Evolutionary conservation across 2,329 filamentous ascomycete genomes (phyloP).

Genomic region (Sphaerulina vaccinii): DNA sequence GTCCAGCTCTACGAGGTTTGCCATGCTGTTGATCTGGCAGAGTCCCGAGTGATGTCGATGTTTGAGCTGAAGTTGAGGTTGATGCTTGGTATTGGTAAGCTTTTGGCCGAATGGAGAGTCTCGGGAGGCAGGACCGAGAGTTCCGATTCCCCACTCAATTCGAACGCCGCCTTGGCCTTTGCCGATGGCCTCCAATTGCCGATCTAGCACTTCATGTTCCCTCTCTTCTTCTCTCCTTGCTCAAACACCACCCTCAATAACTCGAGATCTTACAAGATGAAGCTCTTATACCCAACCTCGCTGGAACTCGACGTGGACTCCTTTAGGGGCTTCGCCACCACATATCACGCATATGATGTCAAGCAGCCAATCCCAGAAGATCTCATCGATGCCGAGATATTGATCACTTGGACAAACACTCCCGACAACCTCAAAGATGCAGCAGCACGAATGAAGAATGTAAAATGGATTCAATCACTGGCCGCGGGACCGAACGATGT

Average conservation of each 20-base stretch:
- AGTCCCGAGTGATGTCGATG: neutral
- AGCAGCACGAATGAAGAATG: conserved; percentile 53
- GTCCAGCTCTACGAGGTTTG: conserved; percentile 29
- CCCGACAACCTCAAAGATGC: conserved; percentile 60
- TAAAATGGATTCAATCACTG: conserved; percentile 66
- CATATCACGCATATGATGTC: conserved; percentile 61
- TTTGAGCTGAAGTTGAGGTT: too few relatives aligned
- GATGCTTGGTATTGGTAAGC: too few relatives aligned
- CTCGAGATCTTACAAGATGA: conserved; percentile 45
- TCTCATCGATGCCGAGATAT: conserved; percentile 58
- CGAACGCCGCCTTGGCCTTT: too few relatives aligned
- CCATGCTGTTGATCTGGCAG: neutral
- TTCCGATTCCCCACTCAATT: too few relatives aligned
- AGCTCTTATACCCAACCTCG: conserved; percentile 66
- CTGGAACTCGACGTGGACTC: conserved; percentile 55
- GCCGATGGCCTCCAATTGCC: too few relatives aligned
- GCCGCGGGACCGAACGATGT: conserved; percentile 67
- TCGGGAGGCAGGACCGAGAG: too few relatives aligned
- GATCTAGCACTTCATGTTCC: too few relatives aligned
- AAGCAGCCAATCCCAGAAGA: conserved; percentile 56
- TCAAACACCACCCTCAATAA: neutral
- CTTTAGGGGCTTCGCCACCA: conserved; percentile 59
- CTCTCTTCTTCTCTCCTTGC: neutral
- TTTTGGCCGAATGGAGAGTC: too few relatives aligned
- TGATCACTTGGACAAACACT: conserved; percentile 63